Evolutionary conservation across 345 rosid genomes (phyloP).

Genomic region (Orychophragmus violaceus): DNA sequence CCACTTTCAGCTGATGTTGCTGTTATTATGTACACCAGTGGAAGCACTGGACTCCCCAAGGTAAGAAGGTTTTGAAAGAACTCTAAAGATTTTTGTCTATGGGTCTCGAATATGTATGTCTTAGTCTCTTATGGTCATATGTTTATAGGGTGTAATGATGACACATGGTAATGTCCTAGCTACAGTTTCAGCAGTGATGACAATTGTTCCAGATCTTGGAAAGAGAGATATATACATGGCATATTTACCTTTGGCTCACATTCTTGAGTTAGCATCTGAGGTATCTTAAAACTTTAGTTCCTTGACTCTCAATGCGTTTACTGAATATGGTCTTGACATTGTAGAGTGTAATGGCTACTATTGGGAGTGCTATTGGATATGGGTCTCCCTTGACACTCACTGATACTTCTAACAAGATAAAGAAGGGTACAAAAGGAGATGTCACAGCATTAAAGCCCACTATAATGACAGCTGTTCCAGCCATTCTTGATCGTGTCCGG

Average conservation of each 20-base stretch:
- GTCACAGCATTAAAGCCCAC: slow-evolving; percentile 77
- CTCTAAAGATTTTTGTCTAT: neutral
- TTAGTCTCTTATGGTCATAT: no score
- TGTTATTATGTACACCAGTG: slow-evolving; percentile 98
- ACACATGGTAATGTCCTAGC: slow-evolving; percentile 94
- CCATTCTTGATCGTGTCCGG: slow-evolving; percentile 96
- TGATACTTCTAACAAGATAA: slow-evolving; percentile 88
- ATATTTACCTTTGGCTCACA: slow-evolving; percentile 88
- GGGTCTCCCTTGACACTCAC: slow-evolving; percentile 95
- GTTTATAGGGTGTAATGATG: slow-evolving; percentile 99
- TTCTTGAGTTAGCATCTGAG: slow-evolving; percentile 97
- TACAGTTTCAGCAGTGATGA: slow-evolving; percentile 86
- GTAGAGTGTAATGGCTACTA: slow-evolving; percentile 73
- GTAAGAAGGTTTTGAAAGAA: slow-evolving; percentile 34
- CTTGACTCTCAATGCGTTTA: neutral
- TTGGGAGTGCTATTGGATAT: slow-evolving; percentile 93
- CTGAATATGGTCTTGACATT: slow-evolving; percentile 19
- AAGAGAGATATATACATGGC: slow-evolving; percentile 81
- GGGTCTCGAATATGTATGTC: neutral
- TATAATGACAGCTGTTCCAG: slow-evolving; percentile 96
- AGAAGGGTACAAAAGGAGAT: slow-evolving; percentile 88
- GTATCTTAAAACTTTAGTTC: slow-evolving; percentile 29
- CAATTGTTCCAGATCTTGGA: slow-evolving; percentile 83
- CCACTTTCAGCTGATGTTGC: slow-evolving; percentile 82
- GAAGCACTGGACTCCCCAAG: slow-evolving; percentile 98